A percentile compares a stretch with the other conserved stretches of the same genome.
These are phyloP conservation scores for Phytopythium chamaehyphon DNA, from an alignment of 352 stramenopile genomes.

Conservation along the genomic window DNA sequence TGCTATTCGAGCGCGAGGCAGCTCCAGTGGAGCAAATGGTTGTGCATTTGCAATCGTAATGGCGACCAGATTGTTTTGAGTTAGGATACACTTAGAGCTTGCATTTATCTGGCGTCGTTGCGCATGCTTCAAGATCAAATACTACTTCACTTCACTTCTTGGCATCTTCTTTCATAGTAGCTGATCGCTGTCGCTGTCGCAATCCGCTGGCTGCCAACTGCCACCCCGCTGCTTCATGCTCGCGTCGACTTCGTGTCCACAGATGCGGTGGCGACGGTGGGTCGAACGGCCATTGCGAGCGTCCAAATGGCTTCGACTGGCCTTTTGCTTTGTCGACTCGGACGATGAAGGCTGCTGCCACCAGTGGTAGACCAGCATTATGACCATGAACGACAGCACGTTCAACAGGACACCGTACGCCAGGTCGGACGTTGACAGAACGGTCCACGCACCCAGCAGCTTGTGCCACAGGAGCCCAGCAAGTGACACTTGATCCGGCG, in stretches of 20 bases:
- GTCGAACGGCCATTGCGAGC: background rate
- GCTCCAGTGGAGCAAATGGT: slow-evolving; percentile 27
- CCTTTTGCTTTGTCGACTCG: background rate
- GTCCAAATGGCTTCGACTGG: background rate
- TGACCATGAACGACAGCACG: slow-evolving; percentile 64
- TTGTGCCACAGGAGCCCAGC: slow-evolving; percentile 28
- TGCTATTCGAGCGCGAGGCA: slow-evolving; percentile 56
- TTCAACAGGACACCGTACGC: slow-evolving; percentile 65
- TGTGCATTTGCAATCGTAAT: slow-evolving; percentile 21
- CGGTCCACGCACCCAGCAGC: slow-evolving; percentile 40
- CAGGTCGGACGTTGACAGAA: slow-evolving; percentile 55
- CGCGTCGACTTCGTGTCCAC: background rate
- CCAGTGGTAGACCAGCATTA: slow-evolving; percentile 58
- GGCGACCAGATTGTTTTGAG: too few species aligned
- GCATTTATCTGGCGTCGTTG: too few species aligned
- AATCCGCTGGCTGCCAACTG: slow-evolving; percentile 5
- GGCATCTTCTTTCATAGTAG: too few species aligned
- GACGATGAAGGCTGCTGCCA: slow-evolving; percentile 32
- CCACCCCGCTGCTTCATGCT: slow-evolving; percentile 1
- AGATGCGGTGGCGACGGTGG: slow-evolving; percentile 1
- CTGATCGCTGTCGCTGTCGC: slow-evolving; percentile 1
- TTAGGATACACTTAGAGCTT: too few species aligned
- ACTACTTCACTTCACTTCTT: too few species aligned
- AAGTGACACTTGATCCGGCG: slow-evolving; percentile 16
- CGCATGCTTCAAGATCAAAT: too few species aligned